Base-by-base conservation (phyloP, 2,329 filamentous ascomycete genomes). In the Hortaea werneckii region DNA sequence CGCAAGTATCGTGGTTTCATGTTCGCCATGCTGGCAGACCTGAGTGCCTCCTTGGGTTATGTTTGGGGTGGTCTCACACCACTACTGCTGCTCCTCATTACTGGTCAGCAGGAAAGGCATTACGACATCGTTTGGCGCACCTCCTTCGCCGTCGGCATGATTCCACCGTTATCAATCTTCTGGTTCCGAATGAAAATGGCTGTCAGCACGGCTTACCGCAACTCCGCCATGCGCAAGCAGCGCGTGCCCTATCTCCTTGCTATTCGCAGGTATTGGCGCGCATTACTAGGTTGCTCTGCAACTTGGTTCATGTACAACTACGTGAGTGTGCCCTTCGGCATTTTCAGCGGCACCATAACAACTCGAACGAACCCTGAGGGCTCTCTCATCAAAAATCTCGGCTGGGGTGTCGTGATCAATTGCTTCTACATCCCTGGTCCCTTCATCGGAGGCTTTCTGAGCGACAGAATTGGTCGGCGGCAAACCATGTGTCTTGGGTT, bases 21-120 rank as follows among this genome's bases (percentile, higher is more conserved):
- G 11, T 67, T 70, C 0, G 68, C 67, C 1, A 67, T 71, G 0
- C 68, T 67, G 3, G 72, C 74, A 56, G 69, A 70, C 2, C 69
- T 70, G 45, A 68, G 73, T 7, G 75, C 76, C 42, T 78, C 74
- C 73, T 78, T 78, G 57, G 66, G 77, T 9, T 74, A 74, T 58
- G 67, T 70, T 51, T 70, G 20, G 20, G 20, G 20, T 20, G 20
- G 20, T 20, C 20, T 20, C 20, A 20, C 20, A 20, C 20, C 20
- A 20, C 20, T 20, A 4, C 20, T 20, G 20, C 20, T 20, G 20
- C 20, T 20, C 20, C 20, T 20, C 20, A 20, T 20, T 20, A 20
- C 20, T 20, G 20, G 20, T 20, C 20, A 20, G 20, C 20, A 20
- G 20, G 20, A 20, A 20, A 20, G 20, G 20, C 20, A 20, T 20